Evolutionary conservation across 2,329 filamentous ascomycete species (phyloP), one percentile per base, ranked within the genome.

Genomic region (Sarocladium oryzae): DNA sequence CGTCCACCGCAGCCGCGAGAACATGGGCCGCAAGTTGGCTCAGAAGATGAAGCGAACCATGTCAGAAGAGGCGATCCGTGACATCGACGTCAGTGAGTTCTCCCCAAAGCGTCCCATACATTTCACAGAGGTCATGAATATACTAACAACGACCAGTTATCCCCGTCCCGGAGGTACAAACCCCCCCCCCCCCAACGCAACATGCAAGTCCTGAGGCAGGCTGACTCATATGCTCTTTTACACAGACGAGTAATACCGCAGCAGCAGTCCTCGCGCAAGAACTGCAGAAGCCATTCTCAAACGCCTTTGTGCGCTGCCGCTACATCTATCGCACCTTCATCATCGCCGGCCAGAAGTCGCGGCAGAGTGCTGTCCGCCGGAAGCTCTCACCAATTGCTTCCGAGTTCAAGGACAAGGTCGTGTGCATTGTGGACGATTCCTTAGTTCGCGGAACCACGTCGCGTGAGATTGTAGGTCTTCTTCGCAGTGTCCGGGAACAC

Each of bases 301-400:
- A 88, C 63, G 90, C 84, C 2, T 92, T 95, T 60, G 84, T 95
- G 56, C 95, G 93, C 76, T 95, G 95, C 68, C 79, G 88, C 50
- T 95, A 95, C 65, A 86, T 95, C 54, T 90, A 89, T 76, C 81
- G 89, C 48, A 95, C 89, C 1, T 93, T 92, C 66, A 92, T 90
- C 21, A 28, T 64, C 53, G 74, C 91, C 2, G 86, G 86, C 24
- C 91, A 96, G 66, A 82, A 82, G 58, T 79, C 84, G 16, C 79
- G 91, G 3, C 82, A 93, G 61, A 92, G 92, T 69, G 86, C 89
- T 58, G 89, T 97, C 9, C 85, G 92, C 3, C 82, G 91, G 46
- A 97, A 97, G 71, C 77, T 97, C 35, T 92, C 88, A 54, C 82
- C 91, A 18, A 95, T 96, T 69, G 81, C 84, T 23, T 83, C 85